Base-by-base conservation (phyloP, 2,329 filamentous ascomycete genomes). In the Nemania diffusa region DNA sequence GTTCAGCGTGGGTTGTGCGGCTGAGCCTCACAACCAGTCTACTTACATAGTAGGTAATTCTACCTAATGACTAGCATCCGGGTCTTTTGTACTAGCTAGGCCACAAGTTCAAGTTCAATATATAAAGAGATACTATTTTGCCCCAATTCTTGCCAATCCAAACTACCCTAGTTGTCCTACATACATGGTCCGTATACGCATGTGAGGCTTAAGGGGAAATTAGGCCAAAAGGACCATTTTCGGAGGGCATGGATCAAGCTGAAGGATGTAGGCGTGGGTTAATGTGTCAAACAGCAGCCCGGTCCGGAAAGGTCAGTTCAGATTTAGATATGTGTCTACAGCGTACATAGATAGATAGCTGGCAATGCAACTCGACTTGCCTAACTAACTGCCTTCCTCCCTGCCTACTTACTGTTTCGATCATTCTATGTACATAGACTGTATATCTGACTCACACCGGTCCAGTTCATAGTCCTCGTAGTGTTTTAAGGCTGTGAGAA, bases 11-110 rank as follows among this genome's bases (percentile, higher is more conserved):
- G 13, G 26, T 46, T 37, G 34, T 55, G 56, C 37, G 37, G 58
- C 64, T 63, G 57, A 66, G 64, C 34, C 42, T 9, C 37, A 53
- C 24, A 48, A 50, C 27, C 4, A 44, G 40, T 44, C 40, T 44
- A n/a, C n/a, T n/a, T n/a, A n/a, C n/a, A n/a, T n/a, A n/a, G n/a
- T n/a, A 44, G 40, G 40, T 44, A n/a, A 15, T 44, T 8, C 40
- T 9, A 17, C 17, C 40, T 9, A 17, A 3, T 5, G 15, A 44
- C 15, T 8, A 44, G 17, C 40, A n/a, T 44, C 15, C 15, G 40
- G 40, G n/a, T n/a, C 40, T n/a, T 44, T 44, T 44, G 15, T 15
- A 44, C 15, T 20, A n/a, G 13, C 40, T 44, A 44, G 17, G 7
- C 40, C 17, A 44, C 9, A 32, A 9, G 29, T 32, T 44, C 40